Percentiles rank a stretch among this genome's conserved stretches.
These are phyloP conservation scores for Debaryomycetaceae sp. DNA, from an alignment of 1,139 yeast genomes.

Conservation along the genomic window DNA sequence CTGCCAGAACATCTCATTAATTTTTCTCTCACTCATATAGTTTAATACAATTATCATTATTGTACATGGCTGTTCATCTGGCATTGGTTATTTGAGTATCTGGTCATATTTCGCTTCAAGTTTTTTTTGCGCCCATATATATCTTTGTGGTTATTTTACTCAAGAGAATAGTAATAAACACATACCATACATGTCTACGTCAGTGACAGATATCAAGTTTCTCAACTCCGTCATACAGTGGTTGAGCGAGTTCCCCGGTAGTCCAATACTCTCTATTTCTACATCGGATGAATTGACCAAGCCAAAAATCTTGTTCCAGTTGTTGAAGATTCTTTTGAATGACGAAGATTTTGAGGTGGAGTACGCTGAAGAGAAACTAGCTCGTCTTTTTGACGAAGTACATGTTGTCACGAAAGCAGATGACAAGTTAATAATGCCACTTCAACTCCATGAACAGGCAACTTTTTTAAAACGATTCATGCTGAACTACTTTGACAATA, in stretches of 20 bases:
- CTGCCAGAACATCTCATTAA: slow-evolving; percentile 13
- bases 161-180: background rate
- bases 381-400: slow-evolving; percentile 2
- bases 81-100: no score
- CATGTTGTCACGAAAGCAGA: slow-evolving; percentile 2
- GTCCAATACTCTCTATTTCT: slow-evolving; percentile 12
- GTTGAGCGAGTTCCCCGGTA: slow-evolving; percentile 21
- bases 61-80: no score
- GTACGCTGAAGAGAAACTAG: slow-evolving; percentile 3
- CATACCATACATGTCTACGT: slow-evolving; percentile 1
- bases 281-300: slow-evolving; percentile 10
- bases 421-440: slow-evolving; percentile 6
- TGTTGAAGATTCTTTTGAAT: slow-evolving; percentile 12
- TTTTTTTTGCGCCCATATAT: background rate
- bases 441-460: slow-evolving; percentile 10
- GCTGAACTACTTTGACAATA: slow-evolving; percentile 10
- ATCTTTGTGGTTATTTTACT: background rate
- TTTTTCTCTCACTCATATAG: background rate
- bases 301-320: slow-evolving; percentile 12
- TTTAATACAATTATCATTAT: background rate
- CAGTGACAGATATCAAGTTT: slow-evolving; percentile 8
- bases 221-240: slow-evolving; percentile 19
- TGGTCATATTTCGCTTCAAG: no score
- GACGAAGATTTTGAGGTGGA: slow-evolving; percentile 12
- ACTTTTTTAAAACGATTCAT: slow-evolving; percentile 10